A percentile compares a stretch with the other conserved stretches of the same genome.
Evolutionary conservation across 257 asterid genomes (phyloP).

Genomic region (Solanum habrochaites): DNA sequence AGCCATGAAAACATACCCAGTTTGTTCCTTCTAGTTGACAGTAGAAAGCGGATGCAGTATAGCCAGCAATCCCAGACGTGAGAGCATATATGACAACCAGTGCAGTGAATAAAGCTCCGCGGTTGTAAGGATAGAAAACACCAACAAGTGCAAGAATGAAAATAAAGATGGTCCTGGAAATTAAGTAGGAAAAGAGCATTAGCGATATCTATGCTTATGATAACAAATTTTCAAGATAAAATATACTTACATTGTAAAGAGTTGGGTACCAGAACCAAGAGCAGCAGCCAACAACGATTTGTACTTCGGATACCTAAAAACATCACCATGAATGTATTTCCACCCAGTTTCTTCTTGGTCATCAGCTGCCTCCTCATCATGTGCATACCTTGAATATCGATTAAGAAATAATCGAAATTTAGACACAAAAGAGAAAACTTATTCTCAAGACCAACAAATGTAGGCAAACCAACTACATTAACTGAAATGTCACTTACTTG

Average conservation of each 20-base stretch:
- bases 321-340: slow-evolving; percentile 35
- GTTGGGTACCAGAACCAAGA: slow-evolving; percentile 42
- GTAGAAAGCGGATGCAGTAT: slow-evolving; percentile 38
- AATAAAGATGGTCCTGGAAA: slow-evolving; percentile 26
- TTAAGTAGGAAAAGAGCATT: neutral
- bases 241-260: slow-evolving; percentile 39
- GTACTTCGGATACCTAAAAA: slow-evolving; percentile 40
- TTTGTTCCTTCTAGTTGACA: slow-evolving; percentile 45
- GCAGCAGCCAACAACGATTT: slow-evolving; percentile 47
- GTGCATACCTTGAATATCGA: slow-evolving; percentile 24
- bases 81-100: slow-evolving; percentile 36
- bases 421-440: neutral
- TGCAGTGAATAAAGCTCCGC: slow-evolving; percentile 43
- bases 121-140: slow-evolving; percentile 43
- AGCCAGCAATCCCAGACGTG: slow-evolving; percentile 43
- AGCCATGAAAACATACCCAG: slow-evolving; percentile 26
- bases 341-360: neutral
- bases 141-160: slow-evolving; percentile 36
- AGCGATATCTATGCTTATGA: neutral
- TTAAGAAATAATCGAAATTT: neutral
- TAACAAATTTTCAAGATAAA: neutral
- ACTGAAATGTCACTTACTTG: neutral
- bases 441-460: neutral
- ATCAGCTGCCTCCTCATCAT: slow-evolving; percentile 38
- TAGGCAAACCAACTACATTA: neutral